Evolutionary conservation across 148 eudicot genomes (phyloP), one percentile per base, ranked within the genome.

Genomic region (Chenopodium suecicum): DNA sequence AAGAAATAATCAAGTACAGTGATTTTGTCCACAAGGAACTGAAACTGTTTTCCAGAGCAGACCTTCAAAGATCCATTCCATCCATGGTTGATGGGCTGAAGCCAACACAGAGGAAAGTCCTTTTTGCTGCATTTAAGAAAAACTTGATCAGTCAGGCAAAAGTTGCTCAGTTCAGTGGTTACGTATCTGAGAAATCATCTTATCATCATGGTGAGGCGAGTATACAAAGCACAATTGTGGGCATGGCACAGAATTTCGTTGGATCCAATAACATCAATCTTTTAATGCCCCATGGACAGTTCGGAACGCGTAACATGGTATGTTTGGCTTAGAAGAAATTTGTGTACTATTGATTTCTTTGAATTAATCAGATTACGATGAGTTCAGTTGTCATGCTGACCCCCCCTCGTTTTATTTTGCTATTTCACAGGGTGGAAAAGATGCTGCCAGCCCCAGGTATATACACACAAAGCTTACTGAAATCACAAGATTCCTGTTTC

Each of bases 91-190:
- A 96, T 86, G 99, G 99, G 37, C 83, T 96, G 76, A 96, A 96
- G 91, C 99, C 99, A n/a, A 97, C 98, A 20, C 99, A 96, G 87
- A 92, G 99, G 79, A 96, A 96, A 85, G 94, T 96, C 48, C 90
- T 96, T 19, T 96, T 91, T 82, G 89, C 93, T 83, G 88, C 98
- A 47, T 96, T 96, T 63, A 96, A 92, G 88, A 89, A 88, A 70
- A 91, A 91, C 78, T 85, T 96, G 75, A 79, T 89, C 7, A 83
- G 87, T 78, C 91, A 96, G 75, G 88, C 89, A 58, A 96, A 94
- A 84, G 92, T 96, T 60, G 90, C 94, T 22, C 98, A 94, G 66
- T 96, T 96, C 82, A 85, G 90, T 74, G 98, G 97, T 82, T 94
- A 94, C 82, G 99, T 96, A 25, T 90, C 97, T 54, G 98, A 94